Evolutionary conservation across 768 basidiomycete species (phyloP).

Genomic region (Rhizopogon vesiculosus): DNA sequence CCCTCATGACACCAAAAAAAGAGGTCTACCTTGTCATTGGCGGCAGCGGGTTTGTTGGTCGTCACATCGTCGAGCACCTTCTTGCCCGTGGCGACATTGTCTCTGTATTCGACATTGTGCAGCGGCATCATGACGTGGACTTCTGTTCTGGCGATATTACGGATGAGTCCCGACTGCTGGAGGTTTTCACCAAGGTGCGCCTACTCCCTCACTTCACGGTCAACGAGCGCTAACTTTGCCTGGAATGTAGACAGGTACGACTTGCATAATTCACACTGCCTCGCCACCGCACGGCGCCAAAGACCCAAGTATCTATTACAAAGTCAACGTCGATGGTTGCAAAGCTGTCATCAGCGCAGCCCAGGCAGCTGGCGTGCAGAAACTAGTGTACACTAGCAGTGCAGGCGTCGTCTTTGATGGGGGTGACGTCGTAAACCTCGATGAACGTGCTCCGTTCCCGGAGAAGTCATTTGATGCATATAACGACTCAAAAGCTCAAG

Average conservation of each 20-base stretch:
- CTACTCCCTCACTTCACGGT: not conserved
- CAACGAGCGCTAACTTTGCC: not conserved
- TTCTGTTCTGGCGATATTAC: slow-evolving; percentile 92
- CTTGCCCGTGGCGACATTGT: slow-evolving; percentile 76
- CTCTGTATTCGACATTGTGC: slow-evolving; percentile 87
- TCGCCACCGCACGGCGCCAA: slow-evolving; percentile 71
- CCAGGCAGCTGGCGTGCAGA: slow-evolving; percentile 62
- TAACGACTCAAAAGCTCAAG: slow-evolving; percentile 90
- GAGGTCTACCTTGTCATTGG: slow-evolving; percentile 91
- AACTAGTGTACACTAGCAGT: slow-evolving; percentile 93
- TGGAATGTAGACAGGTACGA: slow-evolving; percentile 60
- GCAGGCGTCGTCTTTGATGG: slow-evolving; percentile 91
- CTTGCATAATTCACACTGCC: slow-evolving; percentile 94
- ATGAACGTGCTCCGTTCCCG: slow-evolving; percentile 81
- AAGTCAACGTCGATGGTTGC: slow-evolving; percentile 94
- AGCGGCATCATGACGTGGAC: slow-evolving; percentile 79
- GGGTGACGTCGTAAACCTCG: slow-evolving; percentile 71
- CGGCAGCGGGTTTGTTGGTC: slow-evolving; percentile 88
- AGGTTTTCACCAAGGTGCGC: slow-evolving; percentile 70
- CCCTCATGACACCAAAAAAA: slow-evolving; percentile 18
- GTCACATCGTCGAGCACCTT: slow-evolving; percentile 87
- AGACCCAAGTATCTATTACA: slow-evolving; percentile 72
- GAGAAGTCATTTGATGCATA: slow-evolving; percentile 82
- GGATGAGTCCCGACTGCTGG: slow-evolving; percentile 63
- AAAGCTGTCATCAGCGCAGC: slow-evolving; percentile 81